A percentile compares a stretch with the other conserved stretches of the same genome.
These are phyloP conservation scores for Lentinula boryana DNA, from an alignment of 768 basidiomycete genomes.

Conservation along the genomic window DNA sequence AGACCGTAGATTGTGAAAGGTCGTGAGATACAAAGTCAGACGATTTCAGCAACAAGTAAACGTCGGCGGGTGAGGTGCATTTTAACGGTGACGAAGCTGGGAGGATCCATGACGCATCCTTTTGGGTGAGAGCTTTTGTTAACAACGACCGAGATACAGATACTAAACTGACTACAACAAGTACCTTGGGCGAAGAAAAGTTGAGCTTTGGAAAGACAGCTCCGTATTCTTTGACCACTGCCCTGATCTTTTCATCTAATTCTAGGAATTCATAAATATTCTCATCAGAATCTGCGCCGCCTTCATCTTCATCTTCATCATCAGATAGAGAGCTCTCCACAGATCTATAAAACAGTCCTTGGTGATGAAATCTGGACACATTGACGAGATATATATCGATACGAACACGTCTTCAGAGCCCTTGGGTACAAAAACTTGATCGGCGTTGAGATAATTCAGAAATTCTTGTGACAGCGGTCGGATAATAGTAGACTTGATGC, in stretches of 20 bases:
- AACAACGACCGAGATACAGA: not conserved
- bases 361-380: slow-evolving; percentile 6
- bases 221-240: slow-evolving; percentile 60
- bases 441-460: slow-evolving; percentile 67
- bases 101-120: slow-evolving; percentile 93
- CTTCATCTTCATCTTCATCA: slow-evolving; percentile 37
- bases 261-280: slow-evolving; percentile 68
- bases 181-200: slow-evolving; percentile 88
- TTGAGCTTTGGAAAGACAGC: slow-evolving; percentile 96
- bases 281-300: slow-evolving; percentile 29
- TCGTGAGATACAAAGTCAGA: slow-evolving; percentile 89
- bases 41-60: slow-evolving; percentile 89
- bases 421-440: slow-evolving; percentile 78
- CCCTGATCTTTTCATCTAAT: slow-evolving; percentile 68
- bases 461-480: slow-evolving; percentile 63
- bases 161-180: not conserved
- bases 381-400: not conserved
- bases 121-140: not conserved
- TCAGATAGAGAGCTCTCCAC: slow-evolving; percentile 55
- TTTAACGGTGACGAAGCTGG: slow-evolving; percentile 79
- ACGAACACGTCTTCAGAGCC: slow-evolving; percentile 71
- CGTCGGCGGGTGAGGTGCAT: slow-evolving; percentile 83
- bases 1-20: slow-evolving; percentile 51
- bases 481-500: slow-evolving; percentile 71
- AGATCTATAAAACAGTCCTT: slow-evolving; percentile 29